phyloP scores from a whole-genome alignment of 768 basidiomycete genomes.

The Mycena indigotica region DNA sequence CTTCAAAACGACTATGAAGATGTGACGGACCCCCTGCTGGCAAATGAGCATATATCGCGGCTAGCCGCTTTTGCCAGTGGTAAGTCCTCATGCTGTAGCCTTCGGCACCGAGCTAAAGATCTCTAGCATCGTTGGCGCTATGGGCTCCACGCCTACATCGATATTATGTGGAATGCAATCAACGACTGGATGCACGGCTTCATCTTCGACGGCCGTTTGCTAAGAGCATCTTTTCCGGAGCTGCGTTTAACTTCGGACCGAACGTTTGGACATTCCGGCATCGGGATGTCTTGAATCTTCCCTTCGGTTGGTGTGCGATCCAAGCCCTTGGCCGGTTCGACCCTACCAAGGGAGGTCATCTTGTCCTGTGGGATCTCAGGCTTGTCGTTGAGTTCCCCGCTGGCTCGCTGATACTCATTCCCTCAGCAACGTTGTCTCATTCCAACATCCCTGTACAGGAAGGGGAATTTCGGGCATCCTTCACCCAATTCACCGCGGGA shows the following conservation, averaged over 20 bases:
- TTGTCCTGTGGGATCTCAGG: conserved; percentile 30
- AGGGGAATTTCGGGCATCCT: conserved; percentile 24
- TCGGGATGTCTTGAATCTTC: no score
- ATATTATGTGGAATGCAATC: conserved; percentile 5
- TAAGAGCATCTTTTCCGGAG: conserved; percentile 22
- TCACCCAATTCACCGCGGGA: conserved; percentile 32
- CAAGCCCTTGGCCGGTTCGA: no score
- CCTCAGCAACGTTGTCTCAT: no score
- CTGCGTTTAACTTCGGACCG: conserved; percentile 33
- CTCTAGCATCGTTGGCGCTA: conserved; percentile 1
- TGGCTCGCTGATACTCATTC: conserved; percentile 29
- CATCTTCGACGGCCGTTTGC: conserved; percentile 2
- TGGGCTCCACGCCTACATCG: conserved; percentile 17
- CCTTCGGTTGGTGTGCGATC: no score
- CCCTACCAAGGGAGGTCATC: no score
- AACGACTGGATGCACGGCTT: not conserved
- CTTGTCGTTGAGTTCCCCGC: conserved; percentile 30
- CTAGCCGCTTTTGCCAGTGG: conserved; percentile 18
- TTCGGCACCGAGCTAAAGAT: no score
- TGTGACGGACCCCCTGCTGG: not conserved
- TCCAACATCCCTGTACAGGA: conserved; percentile 3
- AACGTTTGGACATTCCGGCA: no score
- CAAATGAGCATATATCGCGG: not conserved
- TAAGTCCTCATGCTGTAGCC: conserved; percentile 1
- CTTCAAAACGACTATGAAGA: no score